Evolutionary conservation across 495 filamentous ascomycete genomes (phyloP), one percentile per base, ranked within the genome.

Genomic region (Penicillium roqueforti): DNA sequence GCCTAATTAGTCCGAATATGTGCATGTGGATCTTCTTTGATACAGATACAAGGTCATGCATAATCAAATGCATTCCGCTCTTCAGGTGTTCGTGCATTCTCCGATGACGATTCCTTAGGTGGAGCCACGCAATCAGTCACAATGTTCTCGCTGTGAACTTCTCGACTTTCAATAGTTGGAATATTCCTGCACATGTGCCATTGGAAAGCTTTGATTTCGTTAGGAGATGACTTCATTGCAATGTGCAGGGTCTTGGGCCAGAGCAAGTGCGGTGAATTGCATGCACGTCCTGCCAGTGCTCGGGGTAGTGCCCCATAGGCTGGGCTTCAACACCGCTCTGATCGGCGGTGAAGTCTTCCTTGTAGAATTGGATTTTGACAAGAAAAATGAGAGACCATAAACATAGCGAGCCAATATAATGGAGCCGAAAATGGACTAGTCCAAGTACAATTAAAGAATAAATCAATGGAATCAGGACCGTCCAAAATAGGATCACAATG

Each of bases 51-150:
- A n/a, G n/a, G n/a, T 25, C 6, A 39, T 31, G 47, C 48, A 37
- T 51, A 36, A 53, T 46, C 25, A 1, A 45, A 40, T 3, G 23
- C 54, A 55, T 57, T 56, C 51, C 44, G 9, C 49, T 31, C 34
- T 26, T 34, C 23, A 26, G 10, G 29, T 14, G 14, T 14, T 11
- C 28, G 25, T 54, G 31, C 56, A 65, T 62, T 57, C 59, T 47
- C 32, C 45, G 31, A 51, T 58, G 48, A 53, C 54, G 59, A 53
- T 61, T 28, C 20, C 26, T 43, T 25, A 7, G 29, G 3, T 18
- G 14, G 51, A 43, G 56, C 54, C 57, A 50, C 60, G 54, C 52
- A 62, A 60, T 29, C 56, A 29, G 29, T 19, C 4, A 14, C 19
- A 13, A 3, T 11, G 0, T 48, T 48, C 22, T 44, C 26, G 20